Percentiles rank a stretch among this genome's conserved stretches.
These are phyloP conservation scores for Malania oleifera DNA, from an alignment of 164 flowering plant species.

Conservation along the genomic window DNA sequence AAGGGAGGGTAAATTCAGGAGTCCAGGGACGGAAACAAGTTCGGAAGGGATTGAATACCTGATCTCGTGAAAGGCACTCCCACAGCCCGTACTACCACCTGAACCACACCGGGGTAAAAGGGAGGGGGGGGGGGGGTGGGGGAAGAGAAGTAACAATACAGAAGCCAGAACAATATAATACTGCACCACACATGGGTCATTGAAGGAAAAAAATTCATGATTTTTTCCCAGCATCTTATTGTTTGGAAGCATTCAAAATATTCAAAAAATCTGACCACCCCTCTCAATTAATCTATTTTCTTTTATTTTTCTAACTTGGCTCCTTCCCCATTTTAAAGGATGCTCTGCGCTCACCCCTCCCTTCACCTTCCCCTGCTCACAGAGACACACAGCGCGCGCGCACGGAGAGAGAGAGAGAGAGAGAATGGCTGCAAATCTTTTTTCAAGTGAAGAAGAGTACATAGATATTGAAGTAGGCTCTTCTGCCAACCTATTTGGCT, in stretches of 20 bases:
- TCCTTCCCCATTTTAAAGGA: conserved; percentile 25
- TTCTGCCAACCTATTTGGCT: conserved; percentile 13
- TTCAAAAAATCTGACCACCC: conserved; percentile 11
- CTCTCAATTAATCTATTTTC: conserved; percentile 5
- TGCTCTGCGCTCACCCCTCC: conserved; percentile 15
- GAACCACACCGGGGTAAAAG: too few relatives aligned
- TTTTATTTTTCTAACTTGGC: conserved; percentile 24
- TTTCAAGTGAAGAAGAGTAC: conserved; percentile 41
- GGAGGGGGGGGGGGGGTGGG: too few relatives aligned
- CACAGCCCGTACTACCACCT: too few relatives aligned
- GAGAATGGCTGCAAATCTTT: conserved; percentile 22
- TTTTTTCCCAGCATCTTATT: conserved; percentile 3
- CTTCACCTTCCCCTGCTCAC: conserved; percentile 18
- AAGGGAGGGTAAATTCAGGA: too few relatives aligned
- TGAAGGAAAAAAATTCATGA: background rate
- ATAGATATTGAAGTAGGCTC: conserved; percentile 50
- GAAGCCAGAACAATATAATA: too few relatives aligned
- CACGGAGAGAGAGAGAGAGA: conserved; percentile 15
- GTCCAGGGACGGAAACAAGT: too few relatives aligned
- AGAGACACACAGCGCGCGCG: too few relatives aligned
- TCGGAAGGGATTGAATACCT: too few relatives aligned
- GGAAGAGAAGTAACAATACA: background rate
- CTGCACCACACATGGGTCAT: conserved; percentile 9
- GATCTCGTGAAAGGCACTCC: too few relatives aligned
- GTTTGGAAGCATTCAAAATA: conserved; percentile 19